A percentile compares a stretch with the other conserved stretches of the same genome.
These are phyloP conservation scores for Trichoderma sp. DNA, from an alignment of 2,329 filamentous ascomycete species.

Conservation along the genomic window DNA sequence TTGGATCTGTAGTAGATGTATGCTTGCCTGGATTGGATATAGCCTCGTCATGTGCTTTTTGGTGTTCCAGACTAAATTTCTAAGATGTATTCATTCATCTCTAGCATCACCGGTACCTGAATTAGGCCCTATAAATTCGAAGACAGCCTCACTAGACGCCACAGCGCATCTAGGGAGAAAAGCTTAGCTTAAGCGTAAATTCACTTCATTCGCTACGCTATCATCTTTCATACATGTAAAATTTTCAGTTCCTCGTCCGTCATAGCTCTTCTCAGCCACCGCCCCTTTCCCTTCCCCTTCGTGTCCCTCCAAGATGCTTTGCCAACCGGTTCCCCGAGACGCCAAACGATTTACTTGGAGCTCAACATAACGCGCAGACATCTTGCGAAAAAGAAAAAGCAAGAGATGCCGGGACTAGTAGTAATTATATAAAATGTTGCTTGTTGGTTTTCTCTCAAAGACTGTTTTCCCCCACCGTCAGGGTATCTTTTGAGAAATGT, in stretches of 20 bases:
- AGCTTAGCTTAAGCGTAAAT: neutral
- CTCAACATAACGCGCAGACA: constrained; percentile 16
- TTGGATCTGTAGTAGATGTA: neutral
- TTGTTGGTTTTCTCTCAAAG: constrained; percentile 14
- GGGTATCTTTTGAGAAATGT: constrained; percentile 19
- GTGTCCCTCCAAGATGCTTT: constrained; percentile 17
- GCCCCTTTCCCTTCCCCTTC: neutral
- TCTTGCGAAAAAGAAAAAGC: neutral
- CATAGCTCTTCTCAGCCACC: constrained; percentile 15
- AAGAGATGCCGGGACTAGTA: constrained; percentile 12
- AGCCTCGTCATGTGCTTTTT: neutral
- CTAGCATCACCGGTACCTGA: neutral
- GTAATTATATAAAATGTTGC: constrained; percentile 19
- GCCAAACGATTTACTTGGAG: constrained; percentile 22
- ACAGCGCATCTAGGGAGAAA: too few species aligned
- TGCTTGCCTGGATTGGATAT: neutral
- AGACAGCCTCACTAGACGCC: neutral
- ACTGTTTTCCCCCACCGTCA: constrained; percentile 16
- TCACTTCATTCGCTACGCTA: constrained; percentile 22
- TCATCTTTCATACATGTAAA: constrained; percentile 18
- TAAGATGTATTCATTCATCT: neutral
- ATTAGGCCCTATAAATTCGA: neutral
- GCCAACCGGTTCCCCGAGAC: constrained; percentile 24
- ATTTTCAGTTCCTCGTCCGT: constrained; percentile 19
- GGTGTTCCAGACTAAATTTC: neutral